Evolutionary conservation across 352 stramenopile genomes (phyloP), one percentile per base, ranked within the genome.

Genomic region (Salisapilia sapeloensis): DNA sequence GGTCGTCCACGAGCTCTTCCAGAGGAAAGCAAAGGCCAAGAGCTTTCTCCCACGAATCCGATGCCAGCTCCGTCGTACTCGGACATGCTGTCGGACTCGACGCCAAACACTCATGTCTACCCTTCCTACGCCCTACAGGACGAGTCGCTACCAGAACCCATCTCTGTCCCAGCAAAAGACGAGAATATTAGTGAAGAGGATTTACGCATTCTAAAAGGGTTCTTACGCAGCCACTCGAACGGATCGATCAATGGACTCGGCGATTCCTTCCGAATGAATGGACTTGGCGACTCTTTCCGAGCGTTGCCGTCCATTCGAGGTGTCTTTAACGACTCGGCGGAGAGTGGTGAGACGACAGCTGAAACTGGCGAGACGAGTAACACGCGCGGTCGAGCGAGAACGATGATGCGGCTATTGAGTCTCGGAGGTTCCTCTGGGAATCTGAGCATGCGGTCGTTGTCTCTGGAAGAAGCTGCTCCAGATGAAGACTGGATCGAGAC

Each of bases 151-250:
- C 45, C 45, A 3, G 60, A 76, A 33, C 60, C 58, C 6, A 69
- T 75, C 29, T 24, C 71, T 10, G 32, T 44, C 11, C 36, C 18
- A 28, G 6, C 50, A 64, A 12, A 53, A 14, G 55, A 72, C 20
- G 60, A 76, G 24, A 39, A 51, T 30, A 72, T 76, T 52, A 72
- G 50, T 28, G 42, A 60, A 8, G 60, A 76, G 32, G 60, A 76
- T 16, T 46, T 76, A 15, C 60, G 61, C 46, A 76, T 76, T 33
- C 46, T 76, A 27, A 72, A 72, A 18, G 58, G 53, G 23, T 70
- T 76, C 33, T 40, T 76, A 29, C 60, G 58, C 16, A 56, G 53
- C 1, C 53, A 76, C 16, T 76, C 60, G 20, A 67, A 42, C 22
- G 52, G 51, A 9, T 72, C 57, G 14, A 37, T 72, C 7, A 46